Conservation (phyloP, 495 filamentous ascomycete species). For the Daldinia grandis region DNA sequence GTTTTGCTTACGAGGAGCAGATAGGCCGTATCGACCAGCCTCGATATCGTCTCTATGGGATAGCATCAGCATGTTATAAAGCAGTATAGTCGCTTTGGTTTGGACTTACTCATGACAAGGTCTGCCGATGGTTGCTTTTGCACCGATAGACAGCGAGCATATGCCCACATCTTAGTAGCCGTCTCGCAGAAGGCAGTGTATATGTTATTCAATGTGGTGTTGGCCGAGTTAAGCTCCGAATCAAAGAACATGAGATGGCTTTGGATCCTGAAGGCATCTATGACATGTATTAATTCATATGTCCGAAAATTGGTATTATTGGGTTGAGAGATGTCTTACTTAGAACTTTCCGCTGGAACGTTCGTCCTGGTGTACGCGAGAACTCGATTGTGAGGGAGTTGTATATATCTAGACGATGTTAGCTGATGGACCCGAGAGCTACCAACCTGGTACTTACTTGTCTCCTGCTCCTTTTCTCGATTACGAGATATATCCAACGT, state of each 20-base stretch:
- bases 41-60: conserved; percentile 67
- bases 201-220: conserved; percentile 75
- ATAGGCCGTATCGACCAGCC: conserved; percentile 70
- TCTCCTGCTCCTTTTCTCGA: conserved; percentile 40
- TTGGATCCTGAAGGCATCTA: conserved; percentile 81
- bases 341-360: conserved; percentile 82
- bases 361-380: conserved; percentile 70
- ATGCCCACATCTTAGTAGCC: conserved; percentile 85
- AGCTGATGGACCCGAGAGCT: background rate
- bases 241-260: conserved; percentile 91
- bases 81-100: background rate
- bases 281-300: conserved; percentile 13
- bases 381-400: conserved; percentile 83
- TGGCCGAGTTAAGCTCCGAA: conserved; percentile 75
- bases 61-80: background rate
- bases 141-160: conserved; percentile 68
- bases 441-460: conserved; percentile 27
- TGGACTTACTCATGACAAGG: conserved; percentile 68
- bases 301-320: conserved; percentile 63
- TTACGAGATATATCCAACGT: conserved; percentile 72
- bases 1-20: conserved; percentile 68
- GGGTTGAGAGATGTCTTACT: conserved; percentile 51
- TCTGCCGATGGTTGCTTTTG: conserved; percentile 60
- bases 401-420: conserved; percentile 49
- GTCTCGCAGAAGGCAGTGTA: conserved; percentile 77